phyloP scores from a whole-genome alignment of 2,329 filamentous ascomycete genomes.

The Fusarium sp. region DNA sequence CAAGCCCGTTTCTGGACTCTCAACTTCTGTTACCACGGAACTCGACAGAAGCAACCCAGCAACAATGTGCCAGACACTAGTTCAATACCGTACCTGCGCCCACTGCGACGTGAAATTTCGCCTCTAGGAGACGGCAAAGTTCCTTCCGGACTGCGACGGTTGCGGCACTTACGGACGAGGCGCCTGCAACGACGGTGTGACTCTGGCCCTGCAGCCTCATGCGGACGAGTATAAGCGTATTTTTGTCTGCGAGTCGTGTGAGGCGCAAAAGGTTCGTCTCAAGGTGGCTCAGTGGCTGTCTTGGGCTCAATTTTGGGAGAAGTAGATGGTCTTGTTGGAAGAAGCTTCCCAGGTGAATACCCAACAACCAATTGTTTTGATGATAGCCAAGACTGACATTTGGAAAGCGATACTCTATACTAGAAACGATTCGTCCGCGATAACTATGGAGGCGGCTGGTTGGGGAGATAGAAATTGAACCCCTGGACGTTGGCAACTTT shows the following conservation, averaged over 20 bases:
- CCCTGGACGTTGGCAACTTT: neutral
- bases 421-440: neutral
- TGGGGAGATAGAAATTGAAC: neutral
- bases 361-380: neutral
- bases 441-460: neutral
- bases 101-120: conserved; percentile 28
- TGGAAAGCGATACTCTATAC: neutral
- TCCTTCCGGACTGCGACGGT: conserved; percentile 35
- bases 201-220: conserved; percentile 26
- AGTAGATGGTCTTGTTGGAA: neutral
- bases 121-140: conserved; percentile 34
- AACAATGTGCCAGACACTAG: conserved; percentile 33
- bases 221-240: conserved; percentile 18
- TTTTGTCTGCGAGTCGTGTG: conserved; percentile 26
- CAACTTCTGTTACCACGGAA: neutral
- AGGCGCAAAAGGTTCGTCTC: conserved; percentile 9
- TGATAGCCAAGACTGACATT: neutral
- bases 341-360: neutral
- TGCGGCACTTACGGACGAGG: conserved; percentile 30
- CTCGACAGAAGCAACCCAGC: neutral
- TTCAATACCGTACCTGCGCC: conserved; percentile 32
- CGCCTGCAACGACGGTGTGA: conserved; percentile 31
- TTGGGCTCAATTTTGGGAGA: conserved; percentile 15
- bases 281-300: conserved; percentile 24
- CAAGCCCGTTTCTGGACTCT: neutral